These are phyloP conservation scores for Nicotiana paniculata DNA, from an alignment of 257 asterid genomes.

Conservation along the genomic window DNA sequence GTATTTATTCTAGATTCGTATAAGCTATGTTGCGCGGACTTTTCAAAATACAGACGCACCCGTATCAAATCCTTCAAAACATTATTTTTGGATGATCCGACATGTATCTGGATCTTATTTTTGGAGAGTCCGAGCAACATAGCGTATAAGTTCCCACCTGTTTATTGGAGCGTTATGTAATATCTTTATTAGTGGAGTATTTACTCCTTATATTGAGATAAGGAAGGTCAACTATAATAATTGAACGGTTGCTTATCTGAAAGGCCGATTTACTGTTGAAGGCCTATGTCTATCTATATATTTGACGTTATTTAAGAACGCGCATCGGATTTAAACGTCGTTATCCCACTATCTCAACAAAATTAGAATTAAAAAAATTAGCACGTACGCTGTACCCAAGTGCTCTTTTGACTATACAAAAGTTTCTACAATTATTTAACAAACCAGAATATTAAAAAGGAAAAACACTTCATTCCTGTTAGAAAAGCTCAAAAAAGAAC, in stretches of 20 bases:
- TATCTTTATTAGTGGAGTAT: background rate
- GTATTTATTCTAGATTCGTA: too few species aligned
- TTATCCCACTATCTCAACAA: background rate
- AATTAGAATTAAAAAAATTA: background rate
- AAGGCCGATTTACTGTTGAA: background rate
- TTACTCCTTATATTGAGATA: background rate
- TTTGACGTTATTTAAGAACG: too few species aligned
- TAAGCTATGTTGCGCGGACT: too few species aligned
- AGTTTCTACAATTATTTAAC: background rate
- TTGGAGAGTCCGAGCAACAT: too few species aligned
- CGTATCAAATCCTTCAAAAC: too few species aligned
- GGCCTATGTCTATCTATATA: background rate
- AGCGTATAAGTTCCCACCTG: too few species aligned
- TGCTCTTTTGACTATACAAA: background rate
- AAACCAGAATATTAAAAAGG: background rate
- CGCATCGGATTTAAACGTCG: background rate
- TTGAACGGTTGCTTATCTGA: background rate
- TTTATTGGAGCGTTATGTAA: too few species aligned
- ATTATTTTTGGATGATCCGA: too few species aligned
- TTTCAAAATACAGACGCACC: too few species aligned
- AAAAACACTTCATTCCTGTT: background rate
- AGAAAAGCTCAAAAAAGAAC: background rate
- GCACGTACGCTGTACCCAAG: background rate
- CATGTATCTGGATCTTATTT: too few species aligned
- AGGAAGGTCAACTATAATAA: background rate